Evolutionary conservation across 768 basidiomycete species (phyloP).

Genomic region (Leucogyrophana mollusca): DNA sequence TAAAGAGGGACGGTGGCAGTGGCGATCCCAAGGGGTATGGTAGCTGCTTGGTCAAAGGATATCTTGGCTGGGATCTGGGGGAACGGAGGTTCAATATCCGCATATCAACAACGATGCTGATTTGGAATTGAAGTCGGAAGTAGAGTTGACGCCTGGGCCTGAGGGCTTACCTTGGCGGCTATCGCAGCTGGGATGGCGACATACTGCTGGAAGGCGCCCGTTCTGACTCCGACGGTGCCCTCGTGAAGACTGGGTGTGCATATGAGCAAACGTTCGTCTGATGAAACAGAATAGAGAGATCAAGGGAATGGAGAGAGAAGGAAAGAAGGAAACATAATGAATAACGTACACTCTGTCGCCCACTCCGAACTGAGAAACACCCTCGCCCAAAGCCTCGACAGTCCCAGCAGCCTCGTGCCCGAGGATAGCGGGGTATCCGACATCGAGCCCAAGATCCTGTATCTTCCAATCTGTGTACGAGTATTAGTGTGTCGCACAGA

Average conservation of each 20-base stretch:
- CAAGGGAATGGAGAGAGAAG: no score
- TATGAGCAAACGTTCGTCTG: no score
- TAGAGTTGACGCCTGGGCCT: neutral
- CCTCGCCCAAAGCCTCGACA: conserved; percentile 25
- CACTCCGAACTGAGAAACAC: conserved; percentile 21
- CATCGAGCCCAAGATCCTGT: conserved; percentile 26
- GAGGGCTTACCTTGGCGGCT: conserved; percentile 26
- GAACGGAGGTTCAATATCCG: neutral
- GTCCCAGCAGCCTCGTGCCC: conserved; percentile 25
- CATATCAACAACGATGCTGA: no score
- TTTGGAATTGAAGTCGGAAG: neutral
- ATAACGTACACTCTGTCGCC: conserved; percentile 29
- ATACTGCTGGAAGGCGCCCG: conserved; percentile 35
- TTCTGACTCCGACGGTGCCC: conserved; percentile 16
- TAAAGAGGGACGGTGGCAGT: conserved; percentile 31
- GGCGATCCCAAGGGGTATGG: conserved; percentile 29
- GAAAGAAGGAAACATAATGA: no score
- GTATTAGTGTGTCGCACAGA: no score
- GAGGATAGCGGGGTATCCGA: conserved; percentile 18
- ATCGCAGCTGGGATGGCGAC: conserved; percentile 25
- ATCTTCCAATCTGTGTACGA: conserved; percentile 38
- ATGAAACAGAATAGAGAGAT: no score
- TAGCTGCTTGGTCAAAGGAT: conserved; percentile 30
- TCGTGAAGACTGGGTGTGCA: no score
- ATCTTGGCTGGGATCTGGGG: conserved; percentile 25